Evolutionary conservation across 805 yeast species (phyloP), one percentile per base, ranked within the genome.

Genomic region (Blastobotrys terrestris): DNA sequence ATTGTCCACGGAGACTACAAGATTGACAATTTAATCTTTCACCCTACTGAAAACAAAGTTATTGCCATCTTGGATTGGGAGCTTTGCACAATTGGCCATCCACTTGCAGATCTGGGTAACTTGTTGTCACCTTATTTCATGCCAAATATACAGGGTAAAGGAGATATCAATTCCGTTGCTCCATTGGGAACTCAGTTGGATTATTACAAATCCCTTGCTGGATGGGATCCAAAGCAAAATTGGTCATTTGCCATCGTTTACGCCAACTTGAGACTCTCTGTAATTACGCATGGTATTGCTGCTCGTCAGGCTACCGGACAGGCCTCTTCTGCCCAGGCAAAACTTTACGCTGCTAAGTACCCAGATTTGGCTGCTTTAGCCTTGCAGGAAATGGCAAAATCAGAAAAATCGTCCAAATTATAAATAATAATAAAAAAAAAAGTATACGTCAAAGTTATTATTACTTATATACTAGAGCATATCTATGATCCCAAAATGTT

Each of bases 51-150:
- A 46, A 74, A 75, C 18, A 63, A 64, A 44, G 79, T 81, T 2
- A 66, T 76, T 48, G 84, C 85, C 0, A 77, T 81, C 2, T 68
- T 81, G 43, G 86, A 81, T 61, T 81, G 87, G 87, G 87, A 81
- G 61, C 66, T 81, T 41, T 79, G 84, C 56, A 81, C 86, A 0
- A 69, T 78, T 53, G 87, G 87, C 0, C 84, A 81, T 58, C 87
- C 87, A 0, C 63, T 81, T 45, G 81, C 83, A 54, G 87, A 81
- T 58, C 66, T 81, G 31, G 78, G 84, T 15, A 81, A 81, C 60
- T 69, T 80, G 26, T 66, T 81, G 21, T 83, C 78, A 60, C 81
- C 84, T 11, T 80, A 74, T 60, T 72, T 69, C 44, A 60, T 78
- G 53, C 77, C 84, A 0, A 59, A 63, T 5, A 6, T 48, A 62